phyloP scores from a whole-genome alignment of 495 filamentous ascomycete genomes.

The Tricharina praecox region DNA sequence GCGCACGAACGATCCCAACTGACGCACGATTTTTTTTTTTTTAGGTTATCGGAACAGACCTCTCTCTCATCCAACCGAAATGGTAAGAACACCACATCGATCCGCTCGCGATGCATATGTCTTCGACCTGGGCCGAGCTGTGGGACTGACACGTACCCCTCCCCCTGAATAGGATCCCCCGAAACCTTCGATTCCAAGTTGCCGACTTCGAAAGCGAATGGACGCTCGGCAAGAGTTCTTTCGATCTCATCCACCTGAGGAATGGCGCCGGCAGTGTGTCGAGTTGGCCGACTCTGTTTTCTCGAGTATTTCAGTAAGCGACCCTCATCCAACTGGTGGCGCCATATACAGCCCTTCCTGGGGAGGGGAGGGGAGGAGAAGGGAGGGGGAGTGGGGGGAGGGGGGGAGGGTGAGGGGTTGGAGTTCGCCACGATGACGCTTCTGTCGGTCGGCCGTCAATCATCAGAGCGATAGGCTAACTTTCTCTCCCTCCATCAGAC shows the following conservation, averaged over 20 bases:
- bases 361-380: too few relatives aligned
- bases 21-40: too few relatives aligned
- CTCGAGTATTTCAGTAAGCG: constrained; percentile 45
- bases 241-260: constrained; percentile 74
- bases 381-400: too few relatives aligned
- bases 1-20: background rate
- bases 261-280: constrained; percentile 64
- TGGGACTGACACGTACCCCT: constrained; percentile 2
- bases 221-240: constrained; percentile 56
- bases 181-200: constrained; percentile 50
- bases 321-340: too few relatives aligned
- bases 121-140: constrained; percentile 3
- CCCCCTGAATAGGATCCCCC: constrained; percentile 63
- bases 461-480: too few relatives aligned
- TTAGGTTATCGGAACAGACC: constrained; percentile 56
- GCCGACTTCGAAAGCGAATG: constrained; percentile 73
- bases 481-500: too few relatives aligned
- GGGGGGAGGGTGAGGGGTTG: too few relatives aligned
- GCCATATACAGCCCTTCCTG: too few relatives aligned
- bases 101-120: too few relatives aligned
- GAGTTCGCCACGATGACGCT: too few relatives aligned
- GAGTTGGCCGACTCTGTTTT: constrained; percentile 62
- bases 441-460: too few relatives aligned
- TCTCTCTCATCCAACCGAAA: constrained; percentile 64
- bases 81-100: constrained; percentile 37